Evolutionary conservation across 257 asterid species (phyloP).

Genomic region (Penstemon barbatus): DNA sequence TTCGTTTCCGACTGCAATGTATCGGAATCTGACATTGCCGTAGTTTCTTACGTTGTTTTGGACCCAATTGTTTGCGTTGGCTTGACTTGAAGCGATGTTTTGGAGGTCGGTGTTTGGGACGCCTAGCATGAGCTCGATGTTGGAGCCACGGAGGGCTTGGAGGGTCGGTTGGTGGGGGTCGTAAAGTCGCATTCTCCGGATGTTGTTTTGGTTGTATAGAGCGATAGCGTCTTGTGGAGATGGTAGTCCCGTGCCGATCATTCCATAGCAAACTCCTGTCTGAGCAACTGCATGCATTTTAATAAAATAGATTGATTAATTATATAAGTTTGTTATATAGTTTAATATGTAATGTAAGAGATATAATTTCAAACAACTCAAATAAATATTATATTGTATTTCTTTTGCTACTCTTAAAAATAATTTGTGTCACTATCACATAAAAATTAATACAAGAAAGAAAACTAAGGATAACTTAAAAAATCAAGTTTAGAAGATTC

Average conservation of each 20-base stretch:
- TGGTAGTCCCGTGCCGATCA: slow-evolving; percentile 29
- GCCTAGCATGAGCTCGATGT: slow-evolving; percentile 37
- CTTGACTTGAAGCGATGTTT: slow-evolving; percentile 22
- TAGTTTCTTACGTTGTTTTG: slow-evolving; percentile 28
- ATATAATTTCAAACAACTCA: no score
- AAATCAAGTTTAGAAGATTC: no score
- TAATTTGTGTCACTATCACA: no score
- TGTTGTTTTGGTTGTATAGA: slow-evolving; percentile 31
- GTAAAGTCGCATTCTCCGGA: slow-evolving; percentile 37
- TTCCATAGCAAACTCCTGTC: slow-evolving; percentile 37
- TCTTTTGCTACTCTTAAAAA: no score
- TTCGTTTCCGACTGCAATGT: slow-evolving; percentile 40
- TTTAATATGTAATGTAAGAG: no score
- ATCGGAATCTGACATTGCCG: slow-evolving; percentile 8
- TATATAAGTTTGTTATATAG: no score
- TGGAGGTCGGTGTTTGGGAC: slow-evolving; percentile 29
- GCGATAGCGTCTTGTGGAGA: slow-evolving; percentile 28
- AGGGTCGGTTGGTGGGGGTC: slow-evolving; percentile 29
- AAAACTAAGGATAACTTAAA: no score
- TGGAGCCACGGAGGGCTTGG: slow-evolving; percentile 39
- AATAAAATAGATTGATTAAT: neutral
- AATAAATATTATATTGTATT: no score
- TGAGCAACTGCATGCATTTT: slow-evolving; percentile 28
- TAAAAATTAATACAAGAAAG: no score
- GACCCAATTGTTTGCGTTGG: slow-evolving; percentile 39